A percentile compares a stretch with the other conserved stretches of the same genome.
These are phyloP conservation scores for Hydnum rufescens DNA, from an alignment of 768 basidiomycete species.

Conservation along the genomic window DNA sequence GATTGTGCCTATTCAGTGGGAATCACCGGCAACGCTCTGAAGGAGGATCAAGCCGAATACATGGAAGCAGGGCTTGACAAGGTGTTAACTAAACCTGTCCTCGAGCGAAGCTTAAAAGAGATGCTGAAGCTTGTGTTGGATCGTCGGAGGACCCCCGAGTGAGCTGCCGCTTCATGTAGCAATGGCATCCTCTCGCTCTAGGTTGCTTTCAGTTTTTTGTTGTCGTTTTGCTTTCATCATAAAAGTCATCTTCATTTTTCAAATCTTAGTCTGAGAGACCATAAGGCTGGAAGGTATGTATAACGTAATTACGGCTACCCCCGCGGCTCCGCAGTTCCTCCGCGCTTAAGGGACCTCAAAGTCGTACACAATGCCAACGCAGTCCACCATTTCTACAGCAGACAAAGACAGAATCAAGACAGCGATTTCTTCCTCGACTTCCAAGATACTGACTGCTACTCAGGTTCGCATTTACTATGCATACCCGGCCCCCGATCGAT, in stretches of 20 bases:
- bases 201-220: too few relatives aligned
- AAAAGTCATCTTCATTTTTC: too few relatives aligned
- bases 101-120: constrained; percentile 13
- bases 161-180: too few relatives aligned
- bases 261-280: too few relatives aligned
- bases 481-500: constrained; percentile 49
- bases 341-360: too few relatives aligned
- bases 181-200: too few relatives aligned
- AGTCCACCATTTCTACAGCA: constrained; percentile 44
- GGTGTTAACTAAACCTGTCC: constrained; percentile 62
- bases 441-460: constrained; percentile 69
- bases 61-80: constrained; percentile 52
- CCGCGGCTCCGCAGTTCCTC: too few relatives aligned
- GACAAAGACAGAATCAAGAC: constrained; percentile 63
- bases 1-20: constrained; percentile 8
- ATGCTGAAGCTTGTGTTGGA: constrained; percentile 10
- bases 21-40: constrained; percentile 28
- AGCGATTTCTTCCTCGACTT: constrained; percentile 30
- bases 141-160: constrained; percentile 7
- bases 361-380: constrained; percentile 38
- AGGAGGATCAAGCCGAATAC: constrained; percentile 54
- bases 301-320: too few relatives aligned
- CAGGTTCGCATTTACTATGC: constrained; percentile 84
- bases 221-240: too few relatives aligned
- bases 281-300: too few relatives aligned